A percentile compares a stretch with the other conserved stretches of the same genome.
Evolutionary conservation across 441 rosid genomes (phyloP).

Genomic region (Jatropha multifida): DNA sequence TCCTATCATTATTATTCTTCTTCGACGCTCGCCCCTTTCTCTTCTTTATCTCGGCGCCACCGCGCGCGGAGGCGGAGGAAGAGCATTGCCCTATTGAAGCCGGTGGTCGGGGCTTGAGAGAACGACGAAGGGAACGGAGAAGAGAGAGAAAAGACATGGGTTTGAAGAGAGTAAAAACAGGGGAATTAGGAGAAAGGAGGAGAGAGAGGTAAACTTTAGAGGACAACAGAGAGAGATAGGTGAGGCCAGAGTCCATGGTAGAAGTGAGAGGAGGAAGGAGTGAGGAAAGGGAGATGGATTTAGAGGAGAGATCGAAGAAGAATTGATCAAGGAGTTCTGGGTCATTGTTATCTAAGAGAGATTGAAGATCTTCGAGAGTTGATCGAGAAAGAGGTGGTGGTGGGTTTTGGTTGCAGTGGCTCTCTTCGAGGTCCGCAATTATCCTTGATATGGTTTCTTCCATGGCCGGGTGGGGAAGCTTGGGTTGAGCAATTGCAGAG

Average conservation of each 20-base stretch:
- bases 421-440: conserved; percentile 41
- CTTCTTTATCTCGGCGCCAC: conserved; percentile 36
- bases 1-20: conserved; percentile 1
- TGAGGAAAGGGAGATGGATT: conserved; percentile 40
- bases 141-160: conserved; percentile 73
- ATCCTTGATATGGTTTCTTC: conserved; percentile 39
- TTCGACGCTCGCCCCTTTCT: conserved; percentile 28
- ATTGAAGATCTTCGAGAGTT: conserved; percentile 51
- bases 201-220: conserved; percentile 61
- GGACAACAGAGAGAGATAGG: conserved; percentile 48
- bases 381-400: conserved; percentile 30
- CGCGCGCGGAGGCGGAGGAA: conserved; percentile 23
- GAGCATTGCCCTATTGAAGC: neutral
- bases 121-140: conserved; percentile 70
- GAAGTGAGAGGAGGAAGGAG: conserved; percentile 50
- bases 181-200: conserved; percentile 63
- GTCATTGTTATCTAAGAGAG: conserved; percentile 46
- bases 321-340: conserved; percentile 43
- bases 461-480: conserved; percentile 22
- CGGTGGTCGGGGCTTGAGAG: conserved; percentile 41
- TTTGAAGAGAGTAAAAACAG: conserved; percentile 74
- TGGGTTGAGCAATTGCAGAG: neutral
- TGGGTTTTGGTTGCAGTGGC: conserved; percentile 23
- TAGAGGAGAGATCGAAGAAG: conserved; percentile 47
- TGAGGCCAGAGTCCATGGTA: conserved; percentile 58